phyloP scores from a whole-genome alignment of 192 early-diverging fungal species.

The Dissophora globulifera region DNA sequence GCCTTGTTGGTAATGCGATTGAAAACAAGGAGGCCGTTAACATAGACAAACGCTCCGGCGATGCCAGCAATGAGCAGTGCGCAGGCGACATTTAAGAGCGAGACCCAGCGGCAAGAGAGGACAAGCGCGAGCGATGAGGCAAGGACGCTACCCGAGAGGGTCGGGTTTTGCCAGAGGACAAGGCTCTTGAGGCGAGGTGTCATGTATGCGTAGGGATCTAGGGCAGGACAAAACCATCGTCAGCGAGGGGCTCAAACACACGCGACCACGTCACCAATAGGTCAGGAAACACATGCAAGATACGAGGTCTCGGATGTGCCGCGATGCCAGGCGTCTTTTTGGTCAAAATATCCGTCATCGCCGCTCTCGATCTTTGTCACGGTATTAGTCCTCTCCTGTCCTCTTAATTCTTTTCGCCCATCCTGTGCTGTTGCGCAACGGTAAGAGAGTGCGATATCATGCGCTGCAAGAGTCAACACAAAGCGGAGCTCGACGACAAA shows the following conservation, averaged over 20 bases:
- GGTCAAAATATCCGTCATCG: too few relatives aligned
- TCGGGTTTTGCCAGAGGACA: constrained; percentile 45
- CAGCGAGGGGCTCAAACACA: neutral
- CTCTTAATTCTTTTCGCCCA: too few relatives aligned
- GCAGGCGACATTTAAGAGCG: constrained; percentile 44
- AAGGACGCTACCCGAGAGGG: constrained; percentile 26
- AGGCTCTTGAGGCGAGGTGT: constrained; percentile 45
- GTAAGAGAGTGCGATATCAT: too few relatives aligned
- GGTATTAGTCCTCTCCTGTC: too few relatives aligned
- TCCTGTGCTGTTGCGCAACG: neutral
- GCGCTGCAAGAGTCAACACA: too few relatives aligned
- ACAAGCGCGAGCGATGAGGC: constrained; percentile 32
- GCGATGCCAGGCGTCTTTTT: too few relatives aligned
- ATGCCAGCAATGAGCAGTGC: constrained; percentile 39
- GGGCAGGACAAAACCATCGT: neutral
- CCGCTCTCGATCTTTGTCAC: too few relatives aligned
- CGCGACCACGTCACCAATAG: too few relatives aligned
- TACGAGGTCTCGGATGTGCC: too few relatives aligned
- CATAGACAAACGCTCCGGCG: constrained; percentile 46
- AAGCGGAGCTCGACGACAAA: constrained; percentile 5
- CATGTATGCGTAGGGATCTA: constrained; percentile 48
- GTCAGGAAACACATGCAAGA: too few relatives aligned
- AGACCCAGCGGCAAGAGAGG: constrained; percentile 52
- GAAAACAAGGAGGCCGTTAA: constrained; percentile 46
- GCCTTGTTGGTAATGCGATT: constrained; percentile 49